Evolutionary conservation across 768 basidiomycete genomes (phyloP), one percentile per base, ranked within the genome.

Genomic region (Suillus luteus): DNA sequence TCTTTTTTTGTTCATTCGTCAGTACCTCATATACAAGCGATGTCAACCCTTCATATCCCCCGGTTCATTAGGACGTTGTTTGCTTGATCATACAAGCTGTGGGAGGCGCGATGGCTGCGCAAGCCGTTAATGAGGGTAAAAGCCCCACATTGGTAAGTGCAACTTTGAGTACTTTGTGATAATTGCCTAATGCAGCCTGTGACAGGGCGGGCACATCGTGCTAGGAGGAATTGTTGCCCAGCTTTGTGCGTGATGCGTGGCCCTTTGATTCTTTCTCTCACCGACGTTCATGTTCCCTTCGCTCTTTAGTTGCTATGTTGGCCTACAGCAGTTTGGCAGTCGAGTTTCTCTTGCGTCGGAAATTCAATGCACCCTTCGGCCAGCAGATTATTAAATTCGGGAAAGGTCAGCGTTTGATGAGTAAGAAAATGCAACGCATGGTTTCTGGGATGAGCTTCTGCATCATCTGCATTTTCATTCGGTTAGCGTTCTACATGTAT

Each of bases 161-260:
- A 3, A 52, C 33, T 31, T 52, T 19, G 40, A 14, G 69, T 57
- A 11, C 19, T 22, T 33, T 5, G 14, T 27, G 10, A 14, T 4
- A 27, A 8, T 37, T 24, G 43, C n/a, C 31, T 6, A 55, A 22
- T 14, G 19, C 40, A 73, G 71, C 33, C 33, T 4, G 31, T 3
- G 31, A 24, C 62, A 80, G 77, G 85, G 84, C 7, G 81, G 79
- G n/a, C 68, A 82, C 55, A 78, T 87, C 69, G 88, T 89, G 86
- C 78, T 88, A 15, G 85, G 75, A 1, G 89, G 88, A 55, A 89
- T 91, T 65, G 76, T 77, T 24, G 81, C 88, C 67, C 88, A 90
- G 67, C 72, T 87, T 64, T 70, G 81, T 81, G 51, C 60, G 79
- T 73, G 22, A 40, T 24, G 19, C 10, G 40, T 48, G 71, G 41